Percentiles rank a stretch among this genome's conserved stretches.
Evolutionary conservation across 805 yeast species (phyloP).

Genomic region (Saccharomyces mikatae): DNA sequence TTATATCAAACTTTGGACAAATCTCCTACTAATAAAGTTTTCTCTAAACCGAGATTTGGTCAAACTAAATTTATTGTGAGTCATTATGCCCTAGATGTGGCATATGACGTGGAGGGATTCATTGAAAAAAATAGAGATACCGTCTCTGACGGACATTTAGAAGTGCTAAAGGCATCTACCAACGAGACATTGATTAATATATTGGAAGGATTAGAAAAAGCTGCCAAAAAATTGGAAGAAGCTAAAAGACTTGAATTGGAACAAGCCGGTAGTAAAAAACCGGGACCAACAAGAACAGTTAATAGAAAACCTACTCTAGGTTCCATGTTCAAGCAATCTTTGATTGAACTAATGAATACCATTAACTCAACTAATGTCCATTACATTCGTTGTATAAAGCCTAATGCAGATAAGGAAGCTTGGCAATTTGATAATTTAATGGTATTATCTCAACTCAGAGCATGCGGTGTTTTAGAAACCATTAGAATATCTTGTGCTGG

Average conservation of each 20-base stretch:
- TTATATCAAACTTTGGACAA: conserved; percentile 79
- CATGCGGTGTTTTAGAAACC: conserved; percentile 97
- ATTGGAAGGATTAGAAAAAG: conserved; percentile 54
- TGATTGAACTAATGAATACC: conserved; percentile 87
- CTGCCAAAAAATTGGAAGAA: conserved; percentile 40
- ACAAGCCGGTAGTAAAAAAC: conserved; percentile 28
- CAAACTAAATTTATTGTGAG: conserved; percentile 81
- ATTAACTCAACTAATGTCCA: conserved; percentile 93
- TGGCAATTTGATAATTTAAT: conserved; percentile 93
- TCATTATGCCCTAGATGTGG: conserved; percentile 91
- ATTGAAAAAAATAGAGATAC: conserved; percentile 96
- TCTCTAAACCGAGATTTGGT: conserved; percentile 91
- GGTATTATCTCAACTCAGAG: conserved; percentile 92
- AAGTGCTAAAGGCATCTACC: conserved; percentile 62
- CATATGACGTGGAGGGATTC: conserved; percentile 88
- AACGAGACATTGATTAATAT: conserved; percentile 61
- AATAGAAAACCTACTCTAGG: conserved; percentile 88
- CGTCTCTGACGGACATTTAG: conserved; percentile 91
- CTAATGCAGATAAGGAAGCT: conserved; percentile 87
- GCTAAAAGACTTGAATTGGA: conserved; percentile 27
- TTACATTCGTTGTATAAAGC: conserved; percentile 94
- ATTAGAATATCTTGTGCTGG: conserved; percentile 96
- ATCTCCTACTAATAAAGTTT: conserved; percentile 64
- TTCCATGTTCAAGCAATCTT: conserved; percentile 83
- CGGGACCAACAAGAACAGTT: conserved; percentile 39